Evolutionary conservation across 2,329 filamentous ascomycete genomes (phyloP).

Genomic region (Fusarium sp.): DNA sequence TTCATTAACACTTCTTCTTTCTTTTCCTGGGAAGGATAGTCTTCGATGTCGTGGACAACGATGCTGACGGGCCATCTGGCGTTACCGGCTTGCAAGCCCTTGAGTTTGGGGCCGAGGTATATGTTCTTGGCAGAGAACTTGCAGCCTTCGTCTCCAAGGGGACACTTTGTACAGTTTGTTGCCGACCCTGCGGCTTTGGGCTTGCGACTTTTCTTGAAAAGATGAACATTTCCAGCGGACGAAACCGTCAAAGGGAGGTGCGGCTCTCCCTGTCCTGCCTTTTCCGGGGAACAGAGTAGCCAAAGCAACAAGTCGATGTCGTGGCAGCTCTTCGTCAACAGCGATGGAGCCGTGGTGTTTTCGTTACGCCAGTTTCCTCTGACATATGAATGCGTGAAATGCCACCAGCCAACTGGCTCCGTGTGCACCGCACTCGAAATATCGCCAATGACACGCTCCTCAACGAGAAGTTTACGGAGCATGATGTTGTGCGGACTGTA

Average conservation of each 20-base stretch:
- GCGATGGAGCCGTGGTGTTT: conserved; percentile 78
- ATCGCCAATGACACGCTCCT: conserved; percentile 83
- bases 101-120: conserved; percentile 75
- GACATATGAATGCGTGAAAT: conserved; percentile 91
- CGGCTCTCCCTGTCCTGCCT: conserved; percentile 58
- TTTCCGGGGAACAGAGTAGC: conserved; percentile 81
- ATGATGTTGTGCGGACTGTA: conserved; percentile 94
- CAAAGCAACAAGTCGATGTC: conserved; percentile 94
- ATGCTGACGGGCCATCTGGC: conserved; percentile 86
- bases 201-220: conserved; percentile 81
- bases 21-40: conserved; percentile 64
- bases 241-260: conserved; percentile 82
- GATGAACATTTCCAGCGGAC: conserved; percentile 80
- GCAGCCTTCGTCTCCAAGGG: conserved; percentile 74
- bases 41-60: conserved; percentile 92
- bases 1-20: conserved; percentile 55
- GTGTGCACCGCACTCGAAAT: conserved; percentile 89
- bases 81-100: conserved; percentile 72
- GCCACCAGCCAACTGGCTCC: conserved; percentile 96
- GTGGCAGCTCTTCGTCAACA: conserved; percentile 96
- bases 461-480: conserved; percentile 79
- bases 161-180: conserved; percentile 88
- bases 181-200: conserved; percentile 77
- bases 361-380: conserved; percentile 93
- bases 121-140: conserved; percentile 87